These are phyloP conservation scores for Rhizopogon vulgaris DNA, from an alignment of 768 basidiomycete species.

Conservation along the genomic window DNA sequence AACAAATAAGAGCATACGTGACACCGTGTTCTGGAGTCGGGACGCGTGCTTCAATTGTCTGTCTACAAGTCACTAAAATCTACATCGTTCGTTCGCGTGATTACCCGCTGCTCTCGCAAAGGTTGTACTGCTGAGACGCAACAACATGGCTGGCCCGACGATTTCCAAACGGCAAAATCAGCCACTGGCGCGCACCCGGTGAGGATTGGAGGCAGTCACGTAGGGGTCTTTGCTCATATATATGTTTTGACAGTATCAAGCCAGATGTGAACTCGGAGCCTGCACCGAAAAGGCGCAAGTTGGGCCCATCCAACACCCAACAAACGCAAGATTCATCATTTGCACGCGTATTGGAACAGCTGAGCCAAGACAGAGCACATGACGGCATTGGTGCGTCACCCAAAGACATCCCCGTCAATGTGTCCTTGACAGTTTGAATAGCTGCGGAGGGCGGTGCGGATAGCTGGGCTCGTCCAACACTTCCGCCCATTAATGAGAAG, in stretches of 20 bases:
- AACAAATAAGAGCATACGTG: conserved; percentile 28
- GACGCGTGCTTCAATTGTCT: not conserved
- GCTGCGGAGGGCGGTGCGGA: conserved; percentile 76
- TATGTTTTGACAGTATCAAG: conserved; percentile 18
- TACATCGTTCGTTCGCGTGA: not conserved
- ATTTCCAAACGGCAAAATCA: conserved; percentile 10
- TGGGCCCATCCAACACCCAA: conserved; percentile 31
- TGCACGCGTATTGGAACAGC: conserved; percentile 54
- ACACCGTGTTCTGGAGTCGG: conserved; percentile 1
- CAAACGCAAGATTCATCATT: conserved; percentile 39
- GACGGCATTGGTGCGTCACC: conserved; percentile 36
- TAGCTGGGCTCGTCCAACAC: conserved; percentile 61
- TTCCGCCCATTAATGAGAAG: conserved; percentile 50
- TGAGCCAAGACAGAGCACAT: conserved; percentile 44
- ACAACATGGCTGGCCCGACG: not conserved
- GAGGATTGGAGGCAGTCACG: not conserved
- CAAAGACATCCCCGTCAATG: not conserved
- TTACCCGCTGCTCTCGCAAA: not conserved
- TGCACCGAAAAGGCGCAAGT: conserved; percentile 49
- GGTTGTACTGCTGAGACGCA: not conserved
- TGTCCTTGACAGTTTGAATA: conserved; percentile 17
- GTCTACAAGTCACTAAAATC: not conserved
- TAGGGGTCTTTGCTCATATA: not conserved
- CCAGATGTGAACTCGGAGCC: conserved; percentile 27
- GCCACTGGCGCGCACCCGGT: conserved; percentile 11